Percentiles rank a stretch among this genome's conserved stretches.
Conservation (phyloP, 2,329 filamentous ascomycete species). For the Ascochyta pisi region DNA sequence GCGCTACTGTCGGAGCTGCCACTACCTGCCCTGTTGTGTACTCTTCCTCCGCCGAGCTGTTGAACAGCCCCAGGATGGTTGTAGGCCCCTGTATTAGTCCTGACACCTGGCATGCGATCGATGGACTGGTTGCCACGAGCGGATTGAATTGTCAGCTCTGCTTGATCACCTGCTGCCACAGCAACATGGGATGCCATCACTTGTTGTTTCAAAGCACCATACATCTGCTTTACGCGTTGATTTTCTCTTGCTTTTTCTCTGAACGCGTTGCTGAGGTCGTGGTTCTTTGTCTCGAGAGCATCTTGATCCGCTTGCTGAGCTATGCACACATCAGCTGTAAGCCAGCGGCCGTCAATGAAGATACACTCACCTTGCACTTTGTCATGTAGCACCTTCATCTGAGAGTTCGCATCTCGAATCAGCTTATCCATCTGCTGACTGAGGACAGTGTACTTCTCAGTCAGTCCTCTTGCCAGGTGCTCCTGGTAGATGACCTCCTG, state of each 20-base stretch:
- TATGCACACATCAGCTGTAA: slow-evolving; percentile 32
- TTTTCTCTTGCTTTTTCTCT: slow-evolving; percentile 75
- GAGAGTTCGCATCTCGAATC: slow-evolving; percentile 75
- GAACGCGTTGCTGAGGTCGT: slow-evolving; percentile 71
- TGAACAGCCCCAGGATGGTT: slow-evolving; percentile 25
- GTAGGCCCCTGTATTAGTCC: slow-evolving; percentile 33
- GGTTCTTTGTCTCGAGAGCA: slow-evolving; percentile 71
- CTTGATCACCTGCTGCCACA: slow-evolving; percentile 60
- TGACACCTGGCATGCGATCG: slow-evolving; percentile 39
- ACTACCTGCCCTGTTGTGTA: slow-evolving; percentile 32
- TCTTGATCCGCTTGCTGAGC: slow-evolving; percentile 68
- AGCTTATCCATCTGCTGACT: slow-evolving; percentile 74
- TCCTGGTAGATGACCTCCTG: slow-evolving; percentile 87
- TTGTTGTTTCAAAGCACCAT: slow-evolving; percentile 63
- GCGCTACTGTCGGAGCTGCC: slow-evolving; percentile 36
- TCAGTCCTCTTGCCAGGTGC: slow-evolving; percentile 72
- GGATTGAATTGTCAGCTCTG: slow-evolving; percentile 38
- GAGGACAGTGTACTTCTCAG: slow-evolving; percentile 72
- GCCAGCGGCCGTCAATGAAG: neutral
- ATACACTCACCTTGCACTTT: slow-evolving; percentile 65
- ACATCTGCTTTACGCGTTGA: slow-evolving; percentile 69
- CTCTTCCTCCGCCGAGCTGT: slow-evolving; percentile 19
- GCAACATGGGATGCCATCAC: slow-evolving; percentile 62
- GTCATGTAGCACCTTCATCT: slow-evolving; percentile 71
- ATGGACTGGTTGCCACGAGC: slow-evolving; percentile 39